Evolutionary conservation across 352 stramenopile genomes (phyloP).

Genomic region (Phytophthora ohioensis): DNA sequence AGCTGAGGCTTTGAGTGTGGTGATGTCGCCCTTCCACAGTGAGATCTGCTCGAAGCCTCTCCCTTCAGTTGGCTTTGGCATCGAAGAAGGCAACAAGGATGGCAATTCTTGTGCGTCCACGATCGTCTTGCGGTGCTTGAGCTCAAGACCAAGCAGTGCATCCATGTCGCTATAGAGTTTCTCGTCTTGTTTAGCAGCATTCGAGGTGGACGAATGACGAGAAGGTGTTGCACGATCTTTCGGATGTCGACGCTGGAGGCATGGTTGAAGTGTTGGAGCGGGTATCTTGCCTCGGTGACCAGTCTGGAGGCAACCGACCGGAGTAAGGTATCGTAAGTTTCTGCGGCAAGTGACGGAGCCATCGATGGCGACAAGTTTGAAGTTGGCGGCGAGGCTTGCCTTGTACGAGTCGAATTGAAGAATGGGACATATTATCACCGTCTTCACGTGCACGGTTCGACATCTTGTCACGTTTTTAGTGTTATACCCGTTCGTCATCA

Average conservation of each 20-base stretch:
- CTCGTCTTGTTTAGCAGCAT: constrained; percentile 38
- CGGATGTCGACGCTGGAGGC: constrained; percentile 45
- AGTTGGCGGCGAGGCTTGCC: neutral
- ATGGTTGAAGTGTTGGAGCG: constrained; percentile 47
- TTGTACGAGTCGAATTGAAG: neutral
- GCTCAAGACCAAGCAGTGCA: constrained; percentile 34
- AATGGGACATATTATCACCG: neutral
- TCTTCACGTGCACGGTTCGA: neutral
- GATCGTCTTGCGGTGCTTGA: constrained; percentile 27
- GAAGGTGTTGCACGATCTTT: constrained; percentile 50
- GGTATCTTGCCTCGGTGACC: constrained; percentile 49
- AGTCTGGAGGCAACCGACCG: constrained; percentile 40
- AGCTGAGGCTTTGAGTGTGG: constrained; percentile 52
- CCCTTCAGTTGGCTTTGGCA: neutral
- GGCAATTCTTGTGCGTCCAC: constrained; percentile 33
- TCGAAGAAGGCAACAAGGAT: constrained; percentile 1
- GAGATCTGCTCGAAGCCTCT: constrained; percentile 45
- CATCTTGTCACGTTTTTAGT: constrained; percentile 4
- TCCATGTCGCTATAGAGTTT: constrained; percentile 50
- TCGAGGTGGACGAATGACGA: constrained; percentile 50
- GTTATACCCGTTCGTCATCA: neutral
- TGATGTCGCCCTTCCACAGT: constrained; percentile 80
- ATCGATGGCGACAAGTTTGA: constrained; percentile 7
- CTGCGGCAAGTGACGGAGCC: constrained; percentile 21
- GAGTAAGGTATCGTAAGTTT: constrained; percentile 47